Conservation (phyloP, 441 rosid genomes). For the Aquilaria agallochum region DNA sequence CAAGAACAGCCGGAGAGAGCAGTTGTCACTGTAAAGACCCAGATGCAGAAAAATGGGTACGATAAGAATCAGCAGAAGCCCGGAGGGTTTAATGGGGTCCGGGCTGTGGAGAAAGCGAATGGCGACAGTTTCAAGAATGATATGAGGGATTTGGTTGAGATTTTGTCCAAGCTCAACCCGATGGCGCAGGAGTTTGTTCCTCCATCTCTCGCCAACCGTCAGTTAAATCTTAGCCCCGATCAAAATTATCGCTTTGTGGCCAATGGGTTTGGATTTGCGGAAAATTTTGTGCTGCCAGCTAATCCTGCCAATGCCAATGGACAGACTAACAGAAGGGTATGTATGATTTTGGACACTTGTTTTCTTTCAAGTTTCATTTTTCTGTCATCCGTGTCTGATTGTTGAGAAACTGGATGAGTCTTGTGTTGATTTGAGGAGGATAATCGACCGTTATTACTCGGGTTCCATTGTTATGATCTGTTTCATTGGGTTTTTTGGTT, state of each 20-base stretch:
- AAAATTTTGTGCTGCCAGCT: constrained; percentile 43
- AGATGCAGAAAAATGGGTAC: constrained; percentile 37
- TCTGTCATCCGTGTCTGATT: constrained; percentile 11
- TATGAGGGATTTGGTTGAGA: constrained; percentile 65
- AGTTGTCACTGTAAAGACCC: constrained; percentile 11
- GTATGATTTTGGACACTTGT: constrained; percentile 5
- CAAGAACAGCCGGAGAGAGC: constrained; percentile 14
- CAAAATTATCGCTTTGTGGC: constrained; percentile 27
- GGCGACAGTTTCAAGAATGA: constrained; percentile 34
- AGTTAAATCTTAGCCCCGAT: constrained; percentile 14
- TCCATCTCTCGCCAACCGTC: constrained; percentile 40
- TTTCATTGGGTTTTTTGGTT: background rate
- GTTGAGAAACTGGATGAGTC: constrained; percentile 1
- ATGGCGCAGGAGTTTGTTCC: constrained; percentile 91
- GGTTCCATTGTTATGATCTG: background rate
- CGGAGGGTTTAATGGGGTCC: constrained; percentile 25
- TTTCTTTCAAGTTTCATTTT: constrained; percentile 12
- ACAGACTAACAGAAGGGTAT: constrained; percentile 52
- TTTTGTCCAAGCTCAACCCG: constrained; percentile 79
- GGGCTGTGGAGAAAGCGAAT: constrained; percentile 17
- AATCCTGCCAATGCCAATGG: constrained; percentile 40
- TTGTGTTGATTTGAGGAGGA: background rate
- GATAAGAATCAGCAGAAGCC: constrained; percentile 24
- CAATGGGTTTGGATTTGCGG: constrained; percentile 52
- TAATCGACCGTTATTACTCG: too few species aligned